These are phyloP conservation scores for Phytophthora brassicae DNA, from an alignment of 352 stramenopile species.

Conservation along the genomic window DNA sequence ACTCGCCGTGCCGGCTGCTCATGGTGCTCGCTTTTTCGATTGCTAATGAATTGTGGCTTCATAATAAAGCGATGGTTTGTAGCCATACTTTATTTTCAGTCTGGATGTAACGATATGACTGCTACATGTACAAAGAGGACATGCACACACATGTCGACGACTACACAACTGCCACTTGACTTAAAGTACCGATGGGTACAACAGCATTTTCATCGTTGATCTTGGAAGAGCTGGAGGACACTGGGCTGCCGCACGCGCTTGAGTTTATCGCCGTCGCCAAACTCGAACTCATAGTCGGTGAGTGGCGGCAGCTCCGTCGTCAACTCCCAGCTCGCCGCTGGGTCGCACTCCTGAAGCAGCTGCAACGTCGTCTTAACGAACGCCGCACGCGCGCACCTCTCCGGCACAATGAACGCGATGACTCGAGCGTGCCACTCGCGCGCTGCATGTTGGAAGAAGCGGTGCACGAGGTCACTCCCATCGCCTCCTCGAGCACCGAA, in stretches of 20 bases:
- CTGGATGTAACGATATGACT: constrained; percentile 5
- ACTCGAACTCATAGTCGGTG: constrained; percentile 58
- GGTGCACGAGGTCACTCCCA: constrained; percentile 49
- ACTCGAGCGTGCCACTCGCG: constrained; percentile 49
- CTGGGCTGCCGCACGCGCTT: constrained; percentile 74
- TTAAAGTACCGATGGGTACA: too few species aligned
- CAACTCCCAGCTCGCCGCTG: constrained; percentile 29
- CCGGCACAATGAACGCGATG: constrained; percentile 73
- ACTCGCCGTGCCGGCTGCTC: constrained; percentile 45
- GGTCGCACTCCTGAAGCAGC: constrained; percentile 12
- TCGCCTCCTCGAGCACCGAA: constrained; percentile 44
- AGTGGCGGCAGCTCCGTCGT: constrained; percentile 34
- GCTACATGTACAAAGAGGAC: neutral
- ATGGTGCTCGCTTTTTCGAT: constrained; percentile 26
- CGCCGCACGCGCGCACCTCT: constrained; percentile 43
- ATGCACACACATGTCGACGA: too few species aligned
- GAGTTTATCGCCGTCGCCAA: constrained; percentile 29
- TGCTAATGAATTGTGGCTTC: neutral
- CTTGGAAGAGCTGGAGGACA: constrained; percentile 47
- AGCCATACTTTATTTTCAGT: too few species aligned
- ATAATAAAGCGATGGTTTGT: constrained; percentile 11
- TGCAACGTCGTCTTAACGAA: constrained; percentile 49
- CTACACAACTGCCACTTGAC: neutral
- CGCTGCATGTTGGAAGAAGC: constrained; percentile 53
- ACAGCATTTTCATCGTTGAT: too few species aligned